Base-by-base conservation (phyloP, 2,329 filamentous ascomycete species). In the Fusarium circinatum region DNA sequence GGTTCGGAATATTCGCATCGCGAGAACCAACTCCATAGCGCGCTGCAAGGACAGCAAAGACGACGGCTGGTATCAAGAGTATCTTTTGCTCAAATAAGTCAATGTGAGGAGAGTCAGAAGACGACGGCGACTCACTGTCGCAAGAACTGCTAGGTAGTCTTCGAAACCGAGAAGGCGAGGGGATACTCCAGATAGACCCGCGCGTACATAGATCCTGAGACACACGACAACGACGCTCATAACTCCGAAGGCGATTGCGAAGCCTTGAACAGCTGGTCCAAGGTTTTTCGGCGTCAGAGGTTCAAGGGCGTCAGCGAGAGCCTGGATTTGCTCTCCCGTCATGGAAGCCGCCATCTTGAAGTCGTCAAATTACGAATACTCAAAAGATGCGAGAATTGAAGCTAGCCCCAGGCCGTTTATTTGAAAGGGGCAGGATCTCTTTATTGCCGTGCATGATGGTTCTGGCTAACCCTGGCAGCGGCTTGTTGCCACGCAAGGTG, bases 131-230 rank as follows among this genome's bases (percentile, higher is more conserved):
- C 67, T 15, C 34, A 70, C 65, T 4, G 45, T 42, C 15, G 58
- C 32, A 22, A 59, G 4, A 38, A 59, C n/a, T 6, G 65, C 18
- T 14, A 70, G 26, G 17, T 70, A 70, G 13, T 70, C 67, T 24
- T 70, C 67, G 2, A 58, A 18, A 3, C 65, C 65, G 2, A 70
- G 30, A n/a, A 65, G 58, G 1, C 42, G 51, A 2, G 65, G 36
- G 0, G 65, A 64, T 11, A 63, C 65, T 24, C 49, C 52, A 8
- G 65, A 54, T 8, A 70, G 15, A 6, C 67, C 65, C 7, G 65
- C 65, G n/a, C 65, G 67, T 2, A 70, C 59, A 6, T 70, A 70
- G 8, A 70, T 41, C 13, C 65, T 61, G 1, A 70, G 65, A 4
- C 44, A 54, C 0, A 70, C 59, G 8, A 64, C 51, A 7, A 70